A percentile compares a stretch with the other conserved stretches of the same genome.
phyloP scores from a whole-genome alignment of 148 eudicot genomes.

The Rhododendron griersonianum region DNA sequence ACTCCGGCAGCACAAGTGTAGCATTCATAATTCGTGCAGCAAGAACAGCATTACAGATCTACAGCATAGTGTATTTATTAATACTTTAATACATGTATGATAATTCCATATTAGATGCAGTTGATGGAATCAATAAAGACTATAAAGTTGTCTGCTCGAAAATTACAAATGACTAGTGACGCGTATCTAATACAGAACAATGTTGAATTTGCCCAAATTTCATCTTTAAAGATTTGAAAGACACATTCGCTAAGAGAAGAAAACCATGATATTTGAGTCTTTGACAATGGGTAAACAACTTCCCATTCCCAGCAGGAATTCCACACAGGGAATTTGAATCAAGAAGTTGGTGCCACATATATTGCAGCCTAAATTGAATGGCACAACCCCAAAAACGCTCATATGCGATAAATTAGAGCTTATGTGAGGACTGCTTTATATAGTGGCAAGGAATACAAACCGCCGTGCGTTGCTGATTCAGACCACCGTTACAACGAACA shows the following conservation, averaged over 20 bases:
- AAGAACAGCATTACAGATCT: constrained; percentile 98
- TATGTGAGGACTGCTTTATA: background rate
- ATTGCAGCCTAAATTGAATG: background rate
- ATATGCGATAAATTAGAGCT: background rate
- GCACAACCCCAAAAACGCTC: background rate
- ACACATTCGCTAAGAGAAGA: background rate
- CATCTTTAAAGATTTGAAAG: background rate
- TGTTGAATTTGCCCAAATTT: background rate
- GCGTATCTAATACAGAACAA: background rate
- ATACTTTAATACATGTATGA: background rate
- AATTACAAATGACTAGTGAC: background rate
- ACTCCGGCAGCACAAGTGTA: constrained; percentile 86
- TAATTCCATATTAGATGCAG: background rate
- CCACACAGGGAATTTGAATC: background rate
- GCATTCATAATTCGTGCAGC: constrained; percentile 99
- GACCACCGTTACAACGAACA: constrained; percentile 93
- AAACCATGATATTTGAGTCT: background rate
- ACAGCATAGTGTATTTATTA: constrained; percentile 8
- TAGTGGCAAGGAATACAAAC: constrained; percentile 35
- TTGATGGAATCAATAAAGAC: background rate
- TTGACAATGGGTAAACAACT: background rate
- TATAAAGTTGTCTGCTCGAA: background rate
- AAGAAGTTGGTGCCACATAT: background rate
- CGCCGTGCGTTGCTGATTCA: constrained; percentile 94
- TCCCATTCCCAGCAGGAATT: background rate